phyloP scores from a whole-genome alignment of 2,329 filamentous ascomycete species.

The Colletotrichum magnum region DNA sequence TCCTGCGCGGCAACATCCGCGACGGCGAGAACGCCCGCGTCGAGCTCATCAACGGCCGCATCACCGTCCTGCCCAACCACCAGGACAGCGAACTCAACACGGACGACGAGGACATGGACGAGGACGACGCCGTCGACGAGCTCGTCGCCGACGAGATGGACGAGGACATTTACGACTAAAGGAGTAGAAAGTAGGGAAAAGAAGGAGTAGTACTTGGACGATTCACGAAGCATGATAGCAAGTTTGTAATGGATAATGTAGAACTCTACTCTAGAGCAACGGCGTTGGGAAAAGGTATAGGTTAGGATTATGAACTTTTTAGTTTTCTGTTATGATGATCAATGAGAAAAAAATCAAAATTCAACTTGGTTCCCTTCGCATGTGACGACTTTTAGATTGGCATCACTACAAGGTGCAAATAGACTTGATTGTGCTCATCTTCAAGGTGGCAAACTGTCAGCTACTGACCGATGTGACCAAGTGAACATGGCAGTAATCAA shows the following conservation, averaged over 20 bases:
- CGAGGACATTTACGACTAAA: constrained; percentile 66
- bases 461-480: too few species aligned
- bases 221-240: constrained; percentile 24
- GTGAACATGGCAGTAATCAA: too few species aligned
- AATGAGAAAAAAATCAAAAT: constrained; percentile 7
- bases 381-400: not conserved
- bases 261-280: constrained; percentile 3
- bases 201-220: not conserved
- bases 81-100: constrained; percentile 68
- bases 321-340: constrained; percentile 11
- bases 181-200: not conserved
- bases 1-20: constrained; percentile 85
- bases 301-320: not conserved
- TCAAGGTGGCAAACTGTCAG: too few species aligned
- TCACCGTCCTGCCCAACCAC: constrained; percentile 89
- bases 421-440: too few species aligned
- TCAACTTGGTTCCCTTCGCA: not conserved
- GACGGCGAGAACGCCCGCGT: constrained; percentile 90
- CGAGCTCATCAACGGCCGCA: constrained; percentile 82
- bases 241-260: constrained; percentile 9
- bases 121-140: constrained; percentile 82
- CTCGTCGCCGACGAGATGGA: constrained; percentile 72
- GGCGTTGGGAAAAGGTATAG: constrained; percentile 23
- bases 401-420: too few species aligned
- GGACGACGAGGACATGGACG: constrained; percentile 78